Conservation (phyloP, 345 rosid species). For the Raphanus sativus region DNA sequence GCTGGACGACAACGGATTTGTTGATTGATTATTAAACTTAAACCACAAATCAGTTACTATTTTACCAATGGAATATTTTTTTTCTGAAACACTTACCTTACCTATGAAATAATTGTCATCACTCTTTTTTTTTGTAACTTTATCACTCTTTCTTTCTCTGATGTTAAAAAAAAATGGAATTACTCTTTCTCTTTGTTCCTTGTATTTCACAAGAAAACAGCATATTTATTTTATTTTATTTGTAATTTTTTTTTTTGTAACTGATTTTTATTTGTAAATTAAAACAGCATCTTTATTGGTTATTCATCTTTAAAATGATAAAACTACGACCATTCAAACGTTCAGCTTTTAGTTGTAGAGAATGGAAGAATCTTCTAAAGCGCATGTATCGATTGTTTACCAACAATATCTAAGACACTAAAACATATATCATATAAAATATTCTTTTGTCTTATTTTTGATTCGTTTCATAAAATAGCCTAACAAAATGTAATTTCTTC, state of each 20-base stretch:
- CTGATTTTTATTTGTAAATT: neutral
- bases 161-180: too few species aligned
- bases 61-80: too few species aligned
- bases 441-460: neutral
- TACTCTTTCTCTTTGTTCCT: constrained; percentile 9
- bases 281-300: constrained; percentile 40
- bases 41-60: too few species aligned
- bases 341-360: neutral
- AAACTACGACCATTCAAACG: constrained; percentile 26
- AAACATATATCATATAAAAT: neutral
- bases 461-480: neutral
- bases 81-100: too few species aligned
- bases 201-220: constrained; percentile 32
- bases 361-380: constrained; percentile 40
- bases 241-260: too few species aligned
- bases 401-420: neutral
- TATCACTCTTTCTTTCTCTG: too few species aligned
- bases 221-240: constrained; percentile 22
- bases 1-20: constrained; percentile 83
- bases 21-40: too few species aligned
- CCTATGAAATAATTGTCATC: too few species aligned
- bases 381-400: neutral
- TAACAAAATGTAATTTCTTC: neutral
- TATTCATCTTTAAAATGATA: constrained; percentile 10
- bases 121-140: too few species aligned